Base-by-base conservation (phyloP, 2,329 filamentous ascomycete species). In the Ophiosphaerella korrae region DNA sequence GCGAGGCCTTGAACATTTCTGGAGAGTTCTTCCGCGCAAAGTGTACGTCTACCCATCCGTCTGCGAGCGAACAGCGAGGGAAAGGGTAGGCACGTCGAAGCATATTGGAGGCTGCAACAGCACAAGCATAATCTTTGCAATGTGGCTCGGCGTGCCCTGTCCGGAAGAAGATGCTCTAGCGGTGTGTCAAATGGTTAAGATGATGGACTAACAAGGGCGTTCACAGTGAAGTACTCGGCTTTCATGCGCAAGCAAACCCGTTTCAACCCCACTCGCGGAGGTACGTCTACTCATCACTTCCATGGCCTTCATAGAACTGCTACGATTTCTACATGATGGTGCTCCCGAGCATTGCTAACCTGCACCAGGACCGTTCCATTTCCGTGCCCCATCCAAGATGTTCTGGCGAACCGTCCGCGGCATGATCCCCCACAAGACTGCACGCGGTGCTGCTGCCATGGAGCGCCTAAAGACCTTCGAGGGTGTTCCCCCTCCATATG, bases 11-110 rank as follows among this genome's bases (percentile, higher is more conserved):
- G 80, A 99, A 99, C 88, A 99, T 99, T 87, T 99, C 94, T 71
- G 94, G 94, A 84, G 94, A 97, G 86, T 99, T 99, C 90, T 99
- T 99, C 90, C 92, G 94, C 81, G 88, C 93, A 72, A 99, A 99
- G 89, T 89, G 94, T 99, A 96, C 82, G 93, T 96, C 75, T 63
- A 55, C 53, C 53, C 59, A 53, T 54, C 53, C 57, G 48, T 53
- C 29, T 18, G 37, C 43, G 45, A 57, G 47, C 48, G 36, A 42
- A 11, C 12, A 53, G 48, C 50, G 53, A 55, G 26, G 49, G 43
- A 37, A 54, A 45, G 53, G 55, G 26, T 3, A 29, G 26, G 26
- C 26, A 8, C 26, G 26, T 29, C 6, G 52, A 52, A 53, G 51
- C 50, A 62, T 57, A 61, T 26, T 33, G 35, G 35, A 43, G 36